Conservation (phyloP, 305 asterid species). For the Nicotiana rustica region DNA sequence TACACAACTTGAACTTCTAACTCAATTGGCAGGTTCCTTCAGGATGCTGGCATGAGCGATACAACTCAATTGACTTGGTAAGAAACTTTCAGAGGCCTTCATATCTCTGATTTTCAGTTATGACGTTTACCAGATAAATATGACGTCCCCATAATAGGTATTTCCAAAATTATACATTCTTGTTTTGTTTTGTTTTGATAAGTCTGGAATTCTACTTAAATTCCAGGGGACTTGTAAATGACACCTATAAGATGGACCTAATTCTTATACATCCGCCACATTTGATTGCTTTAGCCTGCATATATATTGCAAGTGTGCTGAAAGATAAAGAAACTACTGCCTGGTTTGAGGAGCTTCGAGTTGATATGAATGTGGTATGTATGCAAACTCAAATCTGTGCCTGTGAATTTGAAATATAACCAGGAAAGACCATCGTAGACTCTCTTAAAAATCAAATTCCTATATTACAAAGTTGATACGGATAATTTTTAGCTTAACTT, state of each 20-base stretch:
- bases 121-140: not conserved
- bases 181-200: not conserved
- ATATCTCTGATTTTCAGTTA: slow-evolving; percentile 27
- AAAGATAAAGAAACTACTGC: slow-evolving; percentile 90
- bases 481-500: too few relatives aligned
- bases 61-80: slow-evolving; percentile 89
- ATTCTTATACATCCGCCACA: slow-evolving; percentile 91
- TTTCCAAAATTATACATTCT: not conserved
- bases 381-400: not conserved
- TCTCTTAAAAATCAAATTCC: not conserved
- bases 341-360: slow-evolving; percentile 99
- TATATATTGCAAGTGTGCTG: slow-evolving; percentile 85
- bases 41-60: slow-evolving; percentile 90
- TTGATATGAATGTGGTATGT: slow-evolving; percentile 91
- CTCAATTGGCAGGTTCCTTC: slow-evolving; percentile 70
- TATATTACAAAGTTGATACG: too few relatives aligned
- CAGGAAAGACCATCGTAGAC: not conserved
- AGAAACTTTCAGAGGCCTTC: slow-evolving; percentile 22
- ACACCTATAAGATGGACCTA: slow-evolving; percentile 95
- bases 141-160: not conserved
- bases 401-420: not conserved
- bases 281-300: slow-evolving; percentile 87
- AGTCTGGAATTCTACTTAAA: not conserved
- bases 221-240: slow-evolving; percentile 88
- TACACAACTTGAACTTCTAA: slow-evolving; percentile 13